Percentiles rank a stretch among this genome's conserved stretches.
phyloP scores from a whole-genome alignment of 2,329 filamentous ascomycete genomes.

The Trichoderma sp. region DNA sequence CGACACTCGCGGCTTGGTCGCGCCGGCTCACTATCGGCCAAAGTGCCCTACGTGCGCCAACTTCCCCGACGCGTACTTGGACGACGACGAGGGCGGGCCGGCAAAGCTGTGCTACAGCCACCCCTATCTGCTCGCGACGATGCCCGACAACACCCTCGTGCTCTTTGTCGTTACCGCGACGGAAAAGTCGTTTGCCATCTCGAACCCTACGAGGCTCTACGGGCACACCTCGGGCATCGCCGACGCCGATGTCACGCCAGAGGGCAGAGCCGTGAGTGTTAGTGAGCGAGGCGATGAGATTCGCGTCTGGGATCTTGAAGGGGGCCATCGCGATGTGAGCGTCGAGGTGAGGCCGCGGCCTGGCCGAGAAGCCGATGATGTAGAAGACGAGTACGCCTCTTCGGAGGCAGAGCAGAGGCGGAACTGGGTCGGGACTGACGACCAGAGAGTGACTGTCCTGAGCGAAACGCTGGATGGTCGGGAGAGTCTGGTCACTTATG shows the following conservation, averaged over 20 bases:
- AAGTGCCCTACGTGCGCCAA: slow-evolving; percentile 22
- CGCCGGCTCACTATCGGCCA: slow-evolving; percentile 26
- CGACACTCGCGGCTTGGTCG: slow-evolving; percentile 33
- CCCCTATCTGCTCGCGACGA: slow-evolving; percentile 81
- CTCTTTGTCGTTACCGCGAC: slow-evolving; percentile 80
- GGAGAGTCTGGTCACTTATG: slow-evolving; percentile 79
- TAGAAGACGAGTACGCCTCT: slow-evolving; percentile 12
- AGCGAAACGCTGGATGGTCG: slow-evolving; percentile 68
- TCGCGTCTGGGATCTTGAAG: slow-evolving; percentile 88
- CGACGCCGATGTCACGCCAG: slow-evolving; percentile 78
- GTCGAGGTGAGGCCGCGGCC: slow-evolving; percentile 54
- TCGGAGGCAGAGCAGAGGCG: slow-evolving; percentile 50
- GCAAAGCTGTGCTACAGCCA: slow-evolving; percentile 71
- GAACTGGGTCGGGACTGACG: slow-evolving; percentile 83
- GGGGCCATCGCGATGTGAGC: slow-evolving; percentile 57
- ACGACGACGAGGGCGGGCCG: slow-evolving; percentile 48
- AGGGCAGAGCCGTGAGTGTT: slow-evolving; percentile 88
- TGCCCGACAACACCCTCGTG: slow-evolving; percentile 85
- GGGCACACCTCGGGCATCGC: slow-evolving; percentile 90
- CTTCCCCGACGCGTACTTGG: slow-evolving; percentile 28
- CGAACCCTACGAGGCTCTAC: slow-evolving; percentile 76
- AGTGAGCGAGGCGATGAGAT: slow-evolving; percentile 77
- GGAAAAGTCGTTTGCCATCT: slow-evolving; percentile 65
- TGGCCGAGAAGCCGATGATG: slow-evolving; percentile 30
- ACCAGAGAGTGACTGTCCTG: slow-evolving; percentile 86